A percentile compares a stretch with the other conserved stretches of the same genome.
These are phyloP conservation scores for Paecilomyces variotii DNA, from an alignment of 2,329 filamentous ascomycete genomes.

Conservation along the genomic window DNA sequence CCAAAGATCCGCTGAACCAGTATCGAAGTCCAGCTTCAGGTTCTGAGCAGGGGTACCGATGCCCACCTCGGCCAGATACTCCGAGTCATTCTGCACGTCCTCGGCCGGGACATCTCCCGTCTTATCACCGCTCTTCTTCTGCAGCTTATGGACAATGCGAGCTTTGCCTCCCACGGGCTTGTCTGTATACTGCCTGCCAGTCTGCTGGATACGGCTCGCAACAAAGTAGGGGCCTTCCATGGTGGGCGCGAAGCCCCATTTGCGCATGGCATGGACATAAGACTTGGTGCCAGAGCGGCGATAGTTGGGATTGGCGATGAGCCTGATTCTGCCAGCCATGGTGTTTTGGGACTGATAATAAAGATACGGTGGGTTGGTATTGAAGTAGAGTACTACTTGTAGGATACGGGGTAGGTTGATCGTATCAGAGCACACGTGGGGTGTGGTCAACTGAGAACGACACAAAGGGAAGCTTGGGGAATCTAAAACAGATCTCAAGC, in stretches of 20 bases:
- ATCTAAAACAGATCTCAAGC: neutral
- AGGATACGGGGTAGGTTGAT: neutral
- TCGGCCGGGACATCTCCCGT: constrained; percentile 46
- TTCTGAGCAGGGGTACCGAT: constrained; percentile 60
- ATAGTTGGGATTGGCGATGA: constrained; percentile 54
- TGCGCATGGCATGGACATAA: constrained; percentile 54
- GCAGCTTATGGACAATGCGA: constrained; percentile 42
- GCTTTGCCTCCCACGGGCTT: constrained; percentile 43
- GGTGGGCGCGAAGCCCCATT: constrained; percentile 57
- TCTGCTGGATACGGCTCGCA: constrained; percentile 41
- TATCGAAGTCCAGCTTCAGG: constrained; percentile 59
- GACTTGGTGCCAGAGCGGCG: constrained; percentile 53
- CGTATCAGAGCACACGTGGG: neutral
- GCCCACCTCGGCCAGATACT: constrained; percentile 56
- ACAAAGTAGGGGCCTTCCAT: constrained; percentile 54
- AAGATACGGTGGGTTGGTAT: neutral
- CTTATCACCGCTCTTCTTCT: constrained; percentile 40
- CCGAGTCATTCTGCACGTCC: constrained; percentile 59
- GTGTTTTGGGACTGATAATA: constrained; percentile 2
- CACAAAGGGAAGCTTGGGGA: neutral
- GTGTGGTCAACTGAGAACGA: neutral
- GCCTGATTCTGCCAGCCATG: constrained; percentile 40
- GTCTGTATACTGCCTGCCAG: constrained; percentile 40
- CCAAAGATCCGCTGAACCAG: constrained; percentile 64
- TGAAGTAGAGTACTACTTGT: neutral